These are phyloP conservation scores for Diaporthe humulicola DNA, from an alignment of 2,329 filamentous ascomycete genomes.

Conservation along the genomic window DNA sequence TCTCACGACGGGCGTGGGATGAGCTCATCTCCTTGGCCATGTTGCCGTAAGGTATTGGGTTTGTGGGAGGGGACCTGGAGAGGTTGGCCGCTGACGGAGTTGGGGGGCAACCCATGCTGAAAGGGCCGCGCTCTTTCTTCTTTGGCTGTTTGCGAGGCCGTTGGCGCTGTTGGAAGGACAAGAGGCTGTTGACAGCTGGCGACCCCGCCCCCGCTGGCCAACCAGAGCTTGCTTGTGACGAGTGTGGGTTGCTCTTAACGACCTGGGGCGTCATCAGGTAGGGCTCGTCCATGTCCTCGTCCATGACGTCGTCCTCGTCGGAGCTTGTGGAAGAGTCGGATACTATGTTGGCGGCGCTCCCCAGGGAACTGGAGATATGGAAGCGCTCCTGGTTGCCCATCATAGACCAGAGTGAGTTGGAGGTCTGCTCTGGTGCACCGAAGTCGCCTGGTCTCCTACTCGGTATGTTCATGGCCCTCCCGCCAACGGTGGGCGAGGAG, in stretches of 20 bases:
- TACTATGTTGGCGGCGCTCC: constrained; percentile 80
- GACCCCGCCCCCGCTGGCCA: constrained; percentile 70
- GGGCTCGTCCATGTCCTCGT: constrained; percentile 82
- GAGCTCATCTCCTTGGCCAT: constrained; percentile 55
- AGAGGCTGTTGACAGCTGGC: constrained; percentile 79
- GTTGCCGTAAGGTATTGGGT: constrained; percentile 43
- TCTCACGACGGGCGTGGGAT: constrained; percentile 79
- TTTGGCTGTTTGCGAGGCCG: constrained; percentile 77
- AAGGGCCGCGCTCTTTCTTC: constrained; percentile 60
- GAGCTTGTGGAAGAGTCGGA: constrained; percentile 83
- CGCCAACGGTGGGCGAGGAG: constrained; percentile 87
- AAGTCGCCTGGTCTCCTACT: constrained; percentile 63
- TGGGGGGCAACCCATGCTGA: constrained; percentile 65
- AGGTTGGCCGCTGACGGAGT: constrained; percentile 54
- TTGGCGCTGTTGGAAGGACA: constrained; percentile 86
- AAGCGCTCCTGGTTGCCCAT: constrained; percentile 78
- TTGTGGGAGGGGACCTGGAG: constrained; percentile 80
- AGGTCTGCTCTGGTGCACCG: constrained; percentile 71
- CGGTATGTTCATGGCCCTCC: constrained; percentile 74
- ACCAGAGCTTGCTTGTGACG: constrained; percentile 31
- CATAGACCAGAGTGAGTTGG: constrained; percentile 79
- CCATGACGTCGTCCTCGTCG: constrained; percentile 78
- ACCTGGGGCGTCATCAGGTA: constrained; percentile 88
- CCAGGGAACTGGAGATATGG: constrained; percentile 79
- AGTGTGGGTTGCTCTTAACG: constrained; percentile 64